Evolutionary conservation across 2,329 filamentous ascomycete species (phyloP).

Genomic region (Neopestalotiopsis rosae): DNA sequence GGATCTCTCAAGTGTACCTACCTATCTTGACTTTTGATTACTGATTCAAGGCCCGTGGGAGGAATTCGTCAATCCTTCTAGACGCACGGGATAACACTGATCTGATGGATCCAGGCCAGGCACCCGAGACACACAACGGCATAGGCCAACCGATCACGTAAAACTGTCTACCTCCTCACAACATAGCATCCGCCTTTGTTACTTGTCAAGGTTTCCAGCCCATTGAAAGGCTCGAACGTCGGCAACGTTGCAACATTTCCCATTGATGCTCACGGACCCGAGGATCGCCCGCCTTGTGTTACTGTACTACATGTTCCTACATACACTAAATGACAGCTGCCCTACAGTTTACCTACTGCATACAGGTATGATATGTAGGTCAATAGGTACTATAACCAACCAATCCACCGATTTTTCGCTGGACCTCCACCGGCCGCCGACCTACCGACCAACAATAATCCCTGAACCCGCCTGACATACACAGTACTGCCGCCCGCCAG

Average conservation of each 20-base stretch:
- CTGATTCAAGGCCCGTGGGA: too few relatives aligned
- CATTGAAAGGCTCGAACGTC: background rate
- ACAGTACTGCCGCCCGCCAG: background rate
- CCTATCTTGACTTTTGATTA: too few relatives aligned
- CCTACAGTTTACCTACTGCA: background rate
- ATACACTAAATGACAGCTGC: background rate
- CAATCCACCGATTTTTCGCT: background rate
- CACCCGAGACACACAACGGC: background rate
- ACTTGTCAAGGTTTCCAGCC: background rate
- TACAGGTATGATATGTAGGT: too few relatives aligned
- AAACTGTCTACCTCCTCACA: too few relatives aligned
- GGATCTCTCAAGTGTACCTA: too few relatives aligned
- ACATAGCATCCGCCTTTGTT: too few relatives aligned
- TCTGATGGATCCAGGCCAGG: background rate
- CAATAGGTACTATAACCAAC: conserved; percentile 4
- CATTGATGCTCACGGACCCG: too few relatives aligned
- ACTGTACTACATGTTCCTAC: background rate
- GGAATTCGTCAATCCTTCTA: background rate
- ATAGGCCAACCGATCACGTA: background rate
- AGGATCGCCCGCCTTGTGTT: too few relatives aligned
- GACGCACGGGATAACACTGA: background rate
- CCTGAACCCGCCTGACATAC: background rate
- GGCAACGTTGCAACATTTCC: background rate
- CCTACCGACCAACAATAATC: background rate
- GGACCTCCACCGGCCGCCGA: conserved; percentile 3